These are phyloP conservation scores for Talaromyces sp. DNA, from an alignment of 2,329 filamentous ascomycete species.

Conservation along the genomic window DNA sequence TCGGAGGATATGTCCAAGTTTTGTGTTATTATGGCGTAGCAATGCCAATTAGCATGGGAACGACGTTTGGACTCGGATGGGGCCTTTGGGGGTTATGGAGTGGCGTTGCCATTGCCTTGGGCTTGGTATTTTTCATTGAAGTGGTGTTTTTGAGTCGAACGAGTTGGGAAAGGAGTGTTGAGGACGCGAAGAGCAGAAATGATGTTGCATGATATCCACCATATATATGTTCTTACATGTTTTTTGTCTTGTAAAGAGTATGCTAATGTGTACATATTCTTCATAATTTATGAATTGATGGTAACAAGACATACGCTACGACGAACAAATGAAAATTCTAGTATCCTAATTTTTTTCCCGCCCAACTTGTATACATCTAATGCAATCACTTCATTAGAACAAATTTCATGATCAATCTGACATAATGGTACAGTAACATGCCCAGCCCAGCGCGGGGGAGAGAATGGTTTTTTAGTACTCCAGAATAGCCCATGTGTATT, in stretches of 20 bases:
- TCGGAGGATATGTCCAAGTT: conserved; percentile 85
- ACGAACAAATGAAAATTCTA: not conserved
- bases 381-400: not conserved
- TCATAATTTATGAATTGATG: not conserved
- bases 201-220: conserved; percentile 23
- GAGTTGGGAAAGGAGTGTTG: conserved; percentile 55
- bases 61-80: conserved; percentile 73
- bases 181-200: conserved; percentile 57
- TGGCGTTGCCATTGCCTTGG: conserved; percentile 68
- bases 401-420: not conserved
- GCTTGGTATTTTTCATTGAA: conserved; percentile 52
- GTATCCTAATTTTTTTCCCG: not conserved
- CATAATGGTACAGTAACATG: not conserved
- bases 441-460: not conserved
- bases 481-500: conserved; percentile 83
- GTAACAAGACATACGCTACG: not conserved
- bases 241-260: not conserved
- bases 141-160: conserved; percentile 51
- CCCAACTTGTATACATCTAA: not conserved
- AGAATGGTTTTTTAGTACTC: conserved; percentile 42
- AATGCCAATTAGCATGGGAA: conserved; percentile 74
- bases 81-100: conserved; percentile 75
- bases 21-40: conserved; percentile 82
- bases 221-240: not conserved
- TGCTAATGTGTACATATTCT: not conserved